These are phyloP conservation scores for Barnettozyma sucrosica DNA, from an alignment of 805 yeast genomes.

Conservation along the genomic window DNA sequence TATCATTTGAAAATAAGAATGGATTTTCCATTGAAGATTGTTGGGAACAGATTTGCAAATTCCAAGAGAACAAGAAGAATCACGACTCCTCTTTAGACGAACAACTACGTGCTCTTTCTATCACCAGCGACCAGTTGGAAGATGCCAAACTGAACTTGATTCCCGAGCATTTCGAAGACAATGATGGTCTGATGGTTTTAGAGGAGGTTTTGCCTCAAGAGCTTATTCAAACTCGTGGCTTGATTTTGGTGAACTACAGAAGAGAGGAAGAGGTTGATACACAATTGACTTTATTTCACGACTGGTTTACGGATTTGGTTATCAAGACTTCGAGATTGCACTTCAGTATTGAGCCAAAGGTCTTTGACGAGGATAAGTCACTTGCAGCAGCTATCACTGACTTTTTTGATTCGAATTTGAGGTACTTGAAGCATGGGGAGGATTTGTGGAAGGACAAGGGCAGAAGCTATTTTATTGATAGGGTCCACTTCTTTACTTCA, in stretches of 20 bases:
- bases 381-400: conserved; percentile 32
- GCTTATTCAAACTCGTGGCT: conserved; percentile 31
- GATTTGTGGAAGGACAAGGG: conserved; percentile 50
- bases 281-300: conserved; percentile 19
- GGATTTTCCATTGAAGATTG: conserved; percentile 24
- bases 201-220: conserved; percentile 29
- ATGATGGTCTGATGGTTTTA: conserved; percentile 26
- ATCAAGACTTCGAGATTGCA: conserved; percentile 31
- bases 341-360: conserved; percentile 17
- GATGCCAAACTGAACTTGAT: conserved; percentile 3
- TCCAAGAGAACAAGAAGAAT: neutral
- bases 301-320: conserved; percentile 35
- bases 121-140: conserved; percentile 8
- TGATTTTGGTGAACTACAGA: conserved; percentile 28
- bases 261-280: conserved; percentile 20
- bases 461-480: conserved; percentile 35
- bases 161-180: conserved; percentile 14
- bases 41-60: conserved; percentile 23
- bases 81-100: neutral
- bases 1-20: conserved; percentile 30
- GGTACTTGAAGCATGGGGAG: conserved; percentile 35
- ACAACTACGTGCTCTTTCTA: neutral
- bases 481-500: conserved; percentile 43
- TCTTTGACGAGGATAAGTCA: conserved; percentile 10
- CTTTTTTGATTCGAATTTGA: conserved; percentile 41